phyloP scores from a whole-genome alignment of 2,329 filamentous ascomycete genomes.

The Polychaeton citri region DNA sequence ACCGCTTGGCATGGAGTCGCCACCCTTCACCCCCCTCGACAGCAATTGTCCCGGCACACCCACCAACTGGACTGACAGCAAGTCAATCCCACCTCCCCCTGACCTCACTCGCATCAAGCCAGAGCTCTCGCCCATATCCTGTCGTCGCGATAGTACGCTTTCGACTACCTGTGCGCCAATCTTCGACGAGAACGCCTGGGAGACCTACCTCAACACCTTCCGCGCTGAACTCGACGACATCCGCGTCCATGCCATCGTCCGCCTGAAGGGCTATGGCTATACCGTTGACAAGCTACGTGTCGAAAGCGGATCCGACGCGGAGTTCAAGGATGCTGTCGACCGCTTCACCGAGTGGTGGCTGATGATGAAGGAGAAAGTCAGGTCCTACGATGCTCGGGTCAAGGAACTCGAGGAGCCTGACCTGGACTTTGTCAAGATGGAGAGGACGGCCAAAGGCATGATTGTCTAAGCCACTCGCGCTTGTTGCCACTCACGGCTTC shows the following conservation, averaged over 20 bases:
- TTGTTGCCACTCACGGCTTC: no score
- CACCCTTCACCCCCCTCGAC: slow-evolving; percentile 19
- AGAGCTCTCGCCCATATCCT: slow-evolving; percentile 6
- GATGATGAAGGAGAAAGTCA: slow-evolving; percentile 20
- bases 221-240: slow-evolving; percentile 22
- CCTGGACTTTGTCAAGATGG: slow-evolving; percentile 5
- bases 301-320: slow-evolving; percentile 7
- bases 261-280: slow-evolving; percentile 26
- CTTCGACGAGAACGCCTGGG: slow-evolving; percentile 20
- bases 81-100: slow-evolving; percentile 2
- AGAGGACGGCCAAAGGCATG: slow-evolving; percentile 4
- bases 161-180: neutral
- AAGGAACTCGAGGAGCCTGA: slow-evolving; percentile 6
- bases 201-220: slow-evolving; percentile 15
- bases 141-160: neutral
- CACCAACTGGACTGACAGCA: neutral
- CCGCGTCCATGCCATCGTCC: slow-evolving; percentile 26
- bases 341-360: slow-evolving; percentile 28
- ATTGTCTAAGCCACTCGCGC: slow-evolving; percentile 3
- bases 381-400: slow-evolving; percentile 16
- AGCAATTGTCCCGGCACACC: slow-evolving; percentile 11
- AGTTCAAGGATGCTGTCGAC: slow-evolving; percentile 12
- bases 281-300: slow-evolving; percentile 14
- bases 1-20: slow-evolving; percentile 15
- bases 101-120: slow-evolving; percentile 9